Evolutionary conservation across 306 rosid species (phyloP).

Genomic region (Vicia sativa): DNA sequence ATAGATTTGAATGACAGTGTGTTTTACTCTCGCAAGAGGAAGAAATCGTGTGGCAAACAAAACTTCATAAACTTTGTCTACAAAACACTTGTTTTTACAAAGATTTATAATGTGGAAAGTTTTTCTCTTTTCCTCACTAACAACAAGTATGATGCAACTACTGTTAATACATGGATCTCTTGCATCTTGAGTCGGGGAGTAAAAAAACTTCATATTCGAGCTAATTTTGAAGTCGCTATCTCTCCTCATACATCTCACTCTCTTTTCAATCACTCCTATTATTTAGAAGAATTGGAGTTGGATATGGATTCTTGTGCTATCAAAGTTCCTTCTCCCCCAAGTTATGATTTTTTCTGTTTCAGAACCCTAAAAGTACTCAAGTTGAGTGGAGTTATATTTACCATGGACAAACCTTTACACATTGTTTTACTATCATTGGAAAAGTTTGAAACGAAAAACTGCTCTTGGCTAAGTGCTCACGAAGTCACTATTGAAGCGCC

Average conservation of each 20-base stretch:
- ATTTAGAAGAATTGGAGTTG: constrained; percentile 10
- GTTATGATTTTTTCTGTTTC: background rate
- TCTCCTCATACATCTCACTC: background rate
- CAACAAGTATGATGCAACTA: background rate
- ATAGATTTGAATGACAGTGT: too few relatives aligned
- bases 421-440: background rate
- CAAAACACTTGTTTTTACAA: too few relatives aligned
- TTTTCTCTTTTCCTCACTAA: background rate
- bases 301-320: background rate
- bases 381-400: background rate
- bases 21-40: too few relatives aligned
- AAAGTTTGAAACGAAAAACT: background rate
- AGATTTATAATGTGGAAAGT: too few relatives aligned
- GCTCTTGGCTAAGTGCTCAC: constrained; percentile 2
- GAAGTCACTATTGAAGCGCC: background rate
- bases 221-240: background rate
- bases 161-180: constrained; percentile 29
- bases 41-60: too few relatives aligned
- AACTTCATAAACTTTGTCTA: too few relatives aligned
- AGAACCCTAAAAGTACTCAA: background rate
- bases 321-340: background rate
- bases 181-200: background rate
- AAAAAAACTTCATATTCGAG: background rate
- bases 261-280: background rate
- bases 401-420: background rate